Percentiles rank a stretch among this genome's conserved stretches.
Conservation (phyloP, 2,329 filamentous ascomycete species). For the Dendryphion nanum region DNA sequence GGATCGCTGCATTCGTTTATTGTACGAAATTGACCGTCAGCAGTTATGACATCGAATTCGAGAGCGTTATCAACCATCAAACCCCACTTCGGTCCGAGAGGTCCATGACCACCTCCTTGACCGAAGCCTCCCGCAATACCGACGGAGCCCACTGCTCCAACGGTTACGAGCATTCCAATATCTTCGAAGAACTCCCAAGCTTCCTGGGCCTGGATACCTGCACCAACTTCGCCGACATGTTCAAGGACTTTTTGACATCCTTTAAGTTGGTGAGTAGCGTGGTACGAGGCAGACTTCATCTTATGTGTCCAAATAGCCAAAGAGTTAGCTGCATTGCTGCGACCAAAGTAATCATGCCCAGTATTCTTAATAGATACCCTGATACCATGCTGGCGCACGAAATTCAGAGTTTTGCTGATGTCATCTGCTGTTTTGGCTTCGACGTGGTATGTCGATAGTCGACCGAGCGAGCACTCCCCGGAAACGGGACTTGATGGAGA, state of each 20-base stretch:
- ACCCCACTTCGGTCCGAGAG: constrained; percentile 48
- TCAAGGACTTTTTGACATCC: constrained; percentile 24
- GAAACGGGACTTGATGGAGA: constrained; percentile 21
- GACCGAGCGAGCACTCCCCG: constrained; percentile 30
- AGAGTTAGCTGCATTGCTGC: constrained; percentile 33
- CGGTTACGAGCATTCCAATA: constrained; percentile 32
- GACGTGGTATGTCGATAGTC: constrained; percentile 33
- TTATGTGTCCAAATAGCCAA: constrained; percentile 36
- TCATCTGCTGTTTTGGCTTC: constrained; percentile 24
- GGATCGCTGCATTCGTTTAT: constrained; percentile 36
- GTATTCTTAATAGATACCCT: constrained; percentile 38
- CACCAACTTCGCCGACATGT: constrained; percentile 35
- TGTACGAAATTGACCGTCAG: constrained; percentile 27
- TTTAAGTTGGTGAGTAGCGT: constrained; percentile 24
- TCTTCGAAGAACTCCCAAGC: constrained; percentile 37
- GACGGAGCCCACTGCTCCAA: constrained; percentile 44
- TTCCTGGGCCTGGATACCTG: constrained; percentile 35
- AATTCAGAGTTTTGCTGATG: constrained; percentile 27
- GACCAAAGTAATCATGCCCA: constrained; percentile 37
- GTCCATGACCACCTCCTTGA: constrained; percentile 55
- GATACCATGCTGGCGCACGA: constrained; percentile 29
- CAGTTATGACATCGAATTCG: constrained; percentile 36
- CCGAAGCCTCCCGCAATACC: constrained; percentile 48
- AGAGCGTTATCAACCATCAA: constrained; percentile 38
- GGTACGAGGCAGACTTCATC: constrained; percentile 29